A percentile compares a stretch with the other conserved stretches of the same genome.
phyloP scores from a whole-genome alignment of 352 stramenopile species.

The Phytopythium chamaehyphon region DNA sequence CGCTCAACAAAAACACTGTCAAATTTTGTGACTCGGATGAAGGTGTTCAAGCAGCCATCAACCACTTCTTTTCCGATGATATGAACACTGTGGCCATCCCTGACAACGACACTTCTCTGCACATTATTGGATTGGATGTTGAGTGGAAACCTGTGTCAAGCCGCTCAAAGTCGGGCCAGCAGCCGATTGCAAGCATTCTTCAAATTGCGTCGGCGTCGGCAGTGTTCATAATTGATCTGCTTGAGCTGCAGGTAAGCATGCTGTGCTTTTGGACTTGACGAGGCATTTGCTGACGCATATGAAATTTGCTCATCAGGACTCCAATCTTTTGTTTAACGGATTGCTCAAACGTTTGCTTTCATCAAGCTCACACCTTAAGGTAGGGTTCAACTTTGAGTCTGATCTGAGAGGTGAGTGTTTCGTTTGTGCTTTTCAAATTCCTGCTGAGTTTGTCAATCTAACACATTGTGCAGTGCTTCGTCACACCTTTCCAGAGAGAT shows the following conservation, averaged over 20 bases:
- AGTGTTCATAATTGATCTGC: constrained; percentile 57
- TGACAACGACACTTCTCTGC: neutral
- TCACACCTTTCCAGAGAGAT: constrained; percentile 60
- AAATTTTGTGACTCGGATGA: constrained; percentile 41
- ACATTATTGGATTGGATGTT: constrained; percentile 53
- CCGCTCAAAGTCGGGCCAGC: constrained; percentile 17
- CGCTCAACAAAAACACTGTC: constrained; percentile 15
- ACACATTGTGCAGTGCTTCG: constrained; percentile 25
- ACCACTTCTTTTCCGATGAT: constrained; percentile 20
- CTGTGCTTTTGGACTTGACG: neutral
- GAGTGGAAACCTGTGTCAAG: constrained; percentile 52
- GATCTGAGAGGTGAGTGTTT: constrained; percentile 49
- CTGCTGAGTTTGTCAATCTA: neutral
- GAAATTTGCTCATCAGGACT: constrained; percentile 25
- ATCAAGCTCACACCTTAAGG: constrained; percentile 33
- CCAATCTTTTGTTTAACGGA: constrained; percentile 35
- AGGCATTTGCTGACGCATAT: neutral
- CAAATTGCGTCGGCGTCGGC: constrained; percentile 44
- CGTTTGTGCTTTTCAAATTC: no score
- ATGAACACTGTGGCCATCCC: neutral
- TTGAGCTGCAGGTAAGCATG: constrained; percentile 47
- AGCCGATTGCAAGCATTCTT: constrained; percentile 49
- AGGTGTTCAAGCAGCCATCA: constrained; percentile 14
- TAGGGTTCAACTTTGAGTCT: constrained; percentile 66
- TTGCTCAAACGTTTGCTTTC: constrained; percentile 39